Percentiles rank a stretch among this genome's conserved stretches.
Evolutionary conservation across 2,329 filamentous ascomycete species (phyloP).

Genomic region (Dactylonectria estremocensis): DNA sequence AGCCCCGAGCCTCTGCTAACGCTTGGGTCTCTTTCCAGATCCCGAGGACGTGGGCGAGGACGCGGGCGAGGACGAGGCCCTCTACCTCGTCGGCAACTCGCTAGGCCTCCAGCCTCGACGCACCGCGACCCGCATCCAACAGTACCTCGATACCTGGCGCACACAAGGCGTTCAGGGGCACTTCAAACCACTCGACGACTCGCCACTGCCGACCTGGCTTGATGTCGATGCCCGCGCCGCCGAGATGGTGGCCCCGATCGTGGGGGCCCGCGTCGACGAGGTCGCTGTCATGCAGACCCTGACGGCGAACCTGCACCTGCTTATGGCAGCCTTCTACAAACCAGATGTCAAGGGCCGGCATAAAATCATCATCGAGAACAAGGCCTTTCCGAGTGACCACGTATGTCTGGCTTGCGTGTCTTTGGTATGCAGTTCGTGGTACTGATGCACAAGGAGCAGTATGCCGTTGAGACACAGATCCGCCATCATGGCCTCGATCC

Average conservation of each 20-base stretch:
- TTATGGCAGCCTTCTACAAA: slow-evolving; percentile 86
- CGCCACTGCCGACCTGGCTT: slow-evolving; percentile 78
- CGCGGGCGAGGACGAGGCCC: slow-evolving; percentile 51
- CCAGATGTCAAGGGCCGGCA: slow-evolving; percentile 70
- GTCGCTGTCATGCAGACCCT: slow-evolving; percentile 88
- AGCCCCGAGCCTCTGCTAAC: neutral
- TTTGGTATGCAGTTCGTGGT: neutral
- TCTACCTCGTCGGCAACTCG: slow-evolving; percentile 90
- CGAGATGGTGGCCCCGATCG: slow-evolving; percentile 77
- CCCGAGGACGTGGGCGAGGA: neutral
- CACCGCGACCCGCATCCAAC: slow-evolving; percentile 71
- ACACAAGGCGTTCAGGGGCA: slow-evolving; percentile 86
- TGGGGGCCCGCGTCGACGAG: slow-evolving; percentile 79
- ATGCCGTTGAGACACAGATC: slow-evolving; percentile 85
- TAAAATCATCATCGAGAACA: slow-evolving; percentile 86
- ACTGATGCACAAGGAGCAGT: slow-evolving; percentile 61
- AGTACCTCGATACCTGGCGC: slow-evolving; percentile 84
- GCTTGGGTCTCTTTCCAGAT: neutral
- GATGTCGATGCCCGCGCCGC: slow-evolving; percentile 79
- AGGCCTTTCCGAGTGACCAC: slow-evolving; percentile 89
- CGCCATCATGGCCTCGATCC: slow-evolving; percentile 76
- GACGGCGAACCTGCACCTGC: slow-evolving; percentile 82
- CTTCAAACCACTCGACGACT: slow-evolving; percentile 78
- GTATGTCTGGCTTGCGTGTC: slow-evolving; percentile 56
- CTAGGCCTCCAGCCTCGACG: slow-evolving; percentile 81